Conservation (phyloP, 768 basidiomycete genomes). For the Paxillus ammoniavirescens region DNA sequence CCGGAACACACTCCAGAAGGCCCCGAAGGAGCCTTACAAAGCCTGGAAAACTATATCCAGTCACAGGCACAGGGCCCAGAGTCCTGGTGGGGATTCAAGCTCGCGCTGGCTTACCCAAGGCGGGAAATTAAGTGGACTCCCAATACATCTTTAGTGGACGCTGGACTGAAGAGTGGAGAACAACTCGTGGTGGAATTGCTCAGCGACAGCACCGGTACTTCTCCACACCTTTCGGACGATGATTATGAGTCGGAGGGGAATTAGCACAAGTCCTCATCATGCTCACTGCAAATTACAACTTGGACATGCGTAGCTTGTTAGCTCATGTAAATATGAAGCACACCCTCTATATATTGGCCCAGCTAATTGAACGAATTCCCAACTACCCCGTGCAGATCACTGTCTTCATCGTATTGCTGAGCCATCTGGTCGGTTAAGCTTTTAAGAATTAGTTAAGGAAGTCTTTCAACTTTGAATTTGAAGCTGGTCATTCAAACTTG, state of each 20-base stretch:
- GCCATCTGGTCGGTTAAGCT: no score
- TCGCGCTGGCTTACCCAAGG: conserved; percentile 70
- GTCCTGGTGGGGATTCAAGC: conserved; percentile 73
- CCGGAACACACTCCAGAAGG: conserved; percentile 41
- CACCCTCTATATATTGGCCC: no score
- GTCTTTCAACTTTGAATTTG: no score
- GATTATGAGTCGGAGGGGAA: conserved; percentile 57
- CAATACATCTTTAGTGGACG: conserved; percentile 39
- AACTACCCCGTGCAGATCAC: no score
- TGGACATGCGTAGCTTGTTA: no score
- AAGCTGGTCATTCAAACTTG: no score
- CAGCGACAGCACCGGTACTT: conserved; percentile 4
- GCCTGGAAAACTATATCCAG: conserved; percentile 37
- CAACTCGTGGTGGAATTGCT: conserved; percentile 63
- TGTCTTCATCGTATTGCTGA: no score
- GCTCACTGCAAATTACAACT: no score
- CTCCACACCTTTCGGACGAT: conserved; percentile 43
- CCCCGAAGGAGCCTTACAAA: conserved; percentile 29
- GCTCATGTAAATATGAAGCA: no score
- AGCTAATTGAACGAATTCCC: no score
- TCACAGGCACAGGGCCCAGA: conserved; percentile 25
- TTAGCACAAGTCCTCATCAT: conserved; percentile 1
- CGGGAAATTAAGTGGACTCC: conserved; percentile 54
- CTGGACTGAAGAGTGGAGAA: conserved; percentile 53
- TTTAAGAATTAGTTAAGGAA: no score